Evolutionary conservation across 352 stramenopile species (phyloP).

Genomic region (Globisporangium polare): DNA sequence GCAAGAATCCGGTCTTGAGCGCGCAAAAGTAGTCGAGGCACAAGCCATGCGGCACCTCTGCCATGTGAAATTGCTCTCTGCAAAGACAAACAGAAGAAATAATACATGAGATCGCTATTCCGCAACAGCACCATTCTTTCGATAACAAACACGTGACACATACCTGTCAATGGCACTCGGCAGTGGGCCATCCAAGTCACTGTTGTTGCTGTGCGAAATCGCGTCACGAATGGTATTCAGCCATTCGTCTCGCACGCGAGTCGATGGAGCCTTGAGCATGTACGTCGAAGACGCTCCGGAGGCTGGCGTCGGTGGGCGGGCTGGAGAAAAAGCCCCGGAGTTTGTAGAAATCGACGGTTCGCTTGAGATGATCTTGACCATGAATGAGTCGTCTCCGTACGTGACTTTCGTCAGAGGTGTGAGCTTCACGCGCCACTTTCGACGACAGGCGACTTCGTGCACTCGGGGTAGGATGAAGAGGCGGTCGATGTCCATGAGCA

Average conservation of each 20-base stretch:
- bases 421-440: slow-evolving; percentile 68
- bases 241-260: slow-evolving; percentile 65
- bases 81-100: not conserved
- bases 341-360: slow-evolving; percentile 23
- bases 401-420: slow-evolving; percentile 44
- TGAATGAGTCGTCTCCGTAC: slow-evolving; percentile 81
- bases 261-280: slow-evolving; percentile 63
- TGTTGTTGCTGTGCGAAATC: slow-evolving; percentile 16
- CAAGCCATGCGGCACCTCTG: slow-evolving; percentile 52
- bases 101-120: not conserved
- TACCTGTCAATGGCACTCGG: not conserved
- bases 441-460: slow-evolving; percentile 60
- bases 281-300: slow-evolving; percentile 27
- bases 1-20: slow-evolving; percentile 62
- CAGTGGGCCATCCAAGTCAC: not conserved
- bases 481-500: slow-evolving; percentile 68
- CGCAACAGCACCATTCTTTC: not conserved
- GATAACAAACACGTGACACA: not conserved
- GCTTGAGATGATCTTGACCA: slow-evolving; percentile 60
- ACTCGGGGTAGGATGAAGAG: slow-evolving; percentile 63
- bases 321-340: slow-evolving; percentile 19
- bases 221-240: slow-evolving; percentile 53
- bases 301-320: slow-evolving; percentile 19
- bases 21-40: slow-evolving; percentile 81
- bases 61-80: slow-evolving; percentile 26